Evolutionary conservation across 768 basidiomycete species (phyloP), one percentile per base, ranked within the genome.

Genomic region (Lactarius sanguifluus): DNA sequence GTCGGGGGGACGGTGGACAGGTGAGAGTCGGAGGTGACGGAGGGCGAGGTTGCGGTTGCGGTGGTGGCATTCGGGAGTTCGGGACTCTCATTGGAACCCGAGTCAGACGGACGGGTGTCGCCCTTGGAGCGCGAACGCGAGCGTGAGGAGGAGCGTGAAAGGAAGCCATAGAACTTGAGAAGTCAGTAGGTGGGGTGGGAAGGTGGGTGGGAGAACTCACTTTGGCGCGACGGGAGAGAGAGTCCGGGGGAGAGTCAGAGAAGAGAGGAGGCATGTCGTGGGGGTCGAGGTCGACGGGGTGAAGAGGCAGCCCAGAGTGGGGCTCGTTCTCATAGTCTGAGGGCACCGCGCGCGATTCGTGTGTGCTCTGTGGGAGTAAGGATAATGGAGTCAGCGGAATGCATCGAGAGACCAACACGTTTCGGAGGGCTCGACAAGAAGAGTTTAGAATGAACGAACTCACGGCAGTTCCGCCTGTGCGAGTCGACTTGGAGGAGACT

Each of bases 161-260:
- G 77, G 76, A 90, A 88, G 32, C 79, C 82, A 71, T 83, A 86
- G 72, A 91, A 76, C 89, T 90, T 25, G 25, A 6, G 63, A 34
- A 52, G n/a, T 20, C 34, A 38, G 38, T 38, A 20, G 6, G 36
- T 55, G 28, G 40, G 18, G 32, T 15, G 47, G n/a, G n/a, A 13
- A 40, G 15, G 38, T 40, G 15, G 38, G 36, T 25, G 34, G 18
- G 30, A 45, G n/a, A 13, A 32, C 69, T 57, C 52, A 70, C 70
- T 36, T 69, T 70, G 58, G 68, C 59, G 57, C 61, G 69, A 55
- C 69, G 57, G 52, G 61, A 47, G 54, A 41, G 52, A 30, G 61
- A 34, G 30, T 66, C 61, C 12, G 63, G 38, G 18, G 59, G 47
- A 3, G 60, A 32, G 55, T 69, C 70, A 52, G 40, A 32, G 57